A percentile compares a stretch with the other conserved stretches of the same genome.
phyloP scores from a whole-genome alignment of 2,329 filamentous ascomycete genomes.

The Xylaria sp. region DNA sequence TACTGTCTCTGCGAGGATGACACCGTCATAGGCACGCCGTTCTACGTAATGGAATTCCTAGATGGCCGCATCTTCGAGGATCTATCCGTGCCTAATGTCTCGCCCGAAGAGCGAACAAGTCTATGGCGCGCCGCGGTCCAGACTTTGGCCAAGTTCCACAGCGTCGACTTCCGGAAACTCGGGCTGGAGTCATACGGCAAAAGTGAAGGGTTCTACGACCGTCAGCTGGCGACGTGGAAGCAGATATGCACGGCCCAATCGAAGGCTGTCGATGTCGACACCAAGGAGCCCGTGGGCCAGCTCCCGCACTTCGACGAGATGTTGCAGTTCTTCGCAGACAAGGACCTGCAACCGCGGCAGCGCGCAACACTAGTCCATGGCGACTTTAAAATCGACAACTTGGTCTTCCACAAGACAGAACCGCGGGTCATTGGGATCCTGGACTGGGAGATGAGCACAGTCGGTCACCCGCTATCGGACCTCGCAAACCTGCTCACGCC shows the following conservation, averaged over 20 bases:
- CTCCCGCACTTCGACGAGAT: slow-evolving; percentile 85
- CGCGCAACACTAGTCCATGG: slow-evolving; percentile 84
- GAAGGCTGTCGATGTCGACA: slow-evolving; percentile 75
- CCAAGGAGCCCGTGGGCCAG: slow-evolving; percentile 74
- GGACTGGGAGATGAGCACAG: slow-evolving; percentile 98
- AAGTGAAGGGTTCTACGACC: slow-evolving; percentile 77
- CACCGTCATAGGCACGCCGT: slow-evolving; percentile 81
- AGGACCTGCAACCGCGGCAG: slow-evolving; percentile 74
- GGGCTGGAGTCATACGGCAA: slow-evolving; percentile 77
- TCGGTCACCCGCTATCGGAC: slow-evolving; percentile 94
- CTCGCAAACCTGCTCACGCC: slow-evolving; percentile 71
- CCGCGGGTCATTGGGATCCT: slow-evolving; percentile 89
- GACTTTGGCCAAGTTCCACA: slow-evolving; percentile 85
- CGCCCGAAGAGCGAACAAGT: slow-evolving; percentile 71
- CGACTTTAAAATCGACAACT: slow-evolving; percentile 94
- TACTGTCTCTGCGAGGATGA: slow-evolving; percentile 87
- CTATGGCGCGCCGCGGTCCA: slow-evolving; percentile 88
- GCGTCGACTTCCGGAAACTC: slow-evolving; percentile 69
- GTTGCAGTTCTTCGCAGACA: slow-evolving; percentile 76
- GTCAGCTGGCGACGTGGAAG: slow-evolving; percentile 83
- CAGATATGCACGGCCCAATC: slow-evolving; percentile 81
- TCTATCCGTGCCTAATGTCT: slow-evolving; percentile 74
- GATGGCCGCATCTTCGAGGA: slow-evolving; percentile 94
- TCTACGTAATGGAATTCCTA: slow-evolving; percentile 97
- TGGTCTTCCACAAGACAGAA: slow-evolving; percentile 88